Conservation (phyloP, 495 filamentous ascomycete genomes). For the Chaetomidium leptoderma region DNA sequence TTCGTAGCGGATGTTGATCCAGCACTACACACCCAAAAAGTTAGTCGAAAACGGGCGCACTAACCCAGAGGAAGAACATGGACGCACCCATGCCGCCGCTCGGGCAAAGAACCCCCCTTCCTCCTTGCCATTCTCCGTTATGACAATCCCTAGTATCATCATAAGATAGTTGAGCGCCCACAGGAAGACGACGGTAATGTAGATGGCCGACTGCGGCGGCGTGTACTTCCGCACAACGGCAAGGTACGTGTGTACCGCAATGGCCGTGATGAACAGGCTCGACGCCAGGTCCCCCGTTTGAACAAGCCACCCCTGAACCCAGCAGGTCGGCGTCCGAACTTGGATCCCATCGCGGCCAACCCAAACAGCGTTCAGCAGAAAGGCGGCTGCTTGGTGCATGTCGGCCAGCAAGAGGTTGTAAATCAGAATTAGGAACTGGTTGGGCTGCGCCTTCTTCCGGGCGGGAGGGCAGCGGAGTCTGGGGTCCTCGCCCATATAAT, state of each 20-base stretch:
- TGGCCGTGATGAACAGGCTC: slow-evolving; percentile 66
- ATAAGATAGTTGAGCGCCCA: slow-evolving; percentile 60
- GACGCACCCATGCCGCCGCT: slow-evolving; percentile 59
- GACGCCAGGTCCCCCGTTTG: slow-evolving; percentile 65
- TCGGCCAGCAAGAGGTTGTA: slow-evolving; percentile 72
- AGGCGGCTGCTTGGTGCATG: slow-evolving; percentile 64
- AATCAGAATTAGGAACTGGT: slow-evolving; percentile 71
- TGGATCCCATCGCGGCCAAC: slow-evolving; percentile 51
- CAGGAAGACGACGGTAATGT: slow-evolving; percentile 44
- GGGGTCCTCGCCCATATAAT: slow-evolving; percentile 10
- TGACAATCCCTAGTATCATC: slow-evolving; percentile 51
- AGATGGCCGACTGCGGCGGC: slow-evolving; percentile 52
- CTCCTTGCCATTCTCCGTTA: slow-evolving; percentile 43
- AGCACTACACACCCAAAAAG: slow-evolving; percentile 54
- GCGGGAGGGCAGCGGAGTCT: neutral
- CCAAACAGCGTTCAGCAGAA: slow-evolving; percentile 63
- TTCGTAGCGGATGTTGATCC: slow-evolving; percentile 61
- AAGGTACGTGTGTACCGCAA: slow-evolving; percentile 66
- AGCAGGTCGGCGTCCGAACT: slow-evolving; percentile 57
- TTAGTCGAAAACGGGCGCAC: neutral
- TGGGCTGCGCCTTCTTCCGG: slow-evolving; percentile 35
- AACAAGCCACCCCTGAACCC: slow-evolving; percentile 66
- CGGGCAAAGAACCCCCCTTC: slow-evolving; percentile 56
- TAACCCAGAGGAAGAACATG: slow-evolving; percentile 7
- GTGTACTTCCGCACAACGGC: slow-evolving; percentile 57